Evolutionary conservation across 78 protist genomes (phyloP), one percentile per base, ranked within the genome.

Genomic region (Dictyostelium capitatum): DNA sequence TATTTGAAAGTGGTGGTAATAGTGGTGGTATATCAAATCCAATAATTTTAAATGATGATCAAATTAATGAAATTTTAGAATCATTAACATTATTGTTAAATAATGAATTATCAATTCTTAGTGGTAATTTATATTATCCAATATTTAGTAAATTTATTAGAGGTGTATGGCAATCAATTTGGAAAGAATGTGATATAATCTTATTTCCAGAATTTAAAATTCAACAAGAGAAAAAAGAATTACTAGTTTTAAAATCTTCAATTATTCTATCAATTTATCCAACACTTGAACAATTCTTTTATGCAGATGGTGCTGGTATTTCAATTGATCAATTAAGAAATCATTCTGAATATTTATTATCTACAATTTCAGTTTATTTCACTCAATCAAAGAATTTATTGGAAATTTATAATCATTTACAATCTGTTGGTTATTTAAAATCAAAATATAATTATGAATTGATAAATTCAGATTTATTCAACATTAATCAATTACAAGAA

Each of bases 141-240:
- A 85, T 83, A 5, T 85, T 85, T 37, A 46, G 10, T 47, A 30
- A 28, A 28, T 75, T 73, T n/a, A 85, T 85, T 41, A 73, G 30
- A 51, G 82, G 83, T 56, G 92, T 85, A 23, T 85, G 92, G 92
- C 15, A 57, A 43, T 30, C 65, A 6, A 59, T 85, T 30, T 85
- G 82, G 82, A 75, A 59, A 30, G 65, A 62, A 30, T 43, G 19
- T 19, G 92, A 85, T 43, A 47, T 77, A 48, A 56, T 41, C 6
- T 12, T 85, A 62, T 85, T 85, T 47, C 83, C 92, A 25, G 48
- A 59, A 43, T n/a, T 14, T 11, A 14, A 23, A 11, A 10, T 53
- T 25, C 62, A 85, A 47, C 25, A 59, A 19, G 67, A 43, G 14
- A 19, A 30, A 20, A 25, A 23, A 6, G 74, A 75, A 8, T 4